Base-by-base conservation (phyloP, 1,284 basidiomycete species). In the Puccinia triticina region DNA sequence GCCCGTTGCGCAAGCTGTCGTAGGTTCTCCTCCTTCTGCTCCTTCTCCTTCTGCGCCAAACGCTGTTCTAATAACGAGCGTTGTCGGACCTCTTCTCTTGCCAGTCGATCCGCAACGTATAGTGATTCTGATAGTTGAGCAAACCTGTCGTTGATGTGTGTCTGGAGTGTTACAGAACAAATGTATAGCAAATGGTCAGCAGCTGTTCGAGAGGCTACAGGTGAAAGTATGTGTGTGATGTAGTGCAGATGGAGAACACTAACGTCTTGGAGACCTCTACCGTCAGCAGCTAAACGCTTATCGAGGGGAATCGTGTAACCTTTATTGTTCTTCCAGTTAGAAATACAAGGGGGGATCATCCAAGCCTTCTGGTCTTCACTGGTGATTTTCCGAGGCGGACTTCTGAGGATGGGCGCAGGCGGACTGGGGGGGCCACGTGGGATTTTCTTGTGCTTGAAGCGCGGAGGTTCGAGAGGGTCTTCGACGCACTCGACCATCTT, bases 301-400 rank as follows among this genome's bases (percentile, higher is more conserved):
- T 99, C 97, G 34, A 99, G 90, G 40, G 97, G 96, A 85, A 99
- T 98, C 7, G 96, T 99, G 88, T 96, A 99, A 90, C 97, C 97
- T 88, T 98, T 98, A 91, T 99, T 98, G 90, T 99, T 99, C 90
- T 99, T 99, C 97, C 97, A 99, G 88, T 99, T 99, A 48, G 95
- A 98, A 84, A 99, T 98, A 88, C 95, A 98, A 23, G 97, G 97
- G 3, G 97, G 97, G 80, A 99, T 98, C 95, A 98, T 98, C 97
- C 97, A 98, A 86, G 98, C 96, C 88, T 98, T 98, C 88, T 98
- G 96, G 87, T 99, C 97, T 83, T 95, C 93, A 3, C 94, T 94
- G 0, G 96, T 97, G 2, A 94, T 94, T 85, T 98, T 96, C 81
- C 97, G 90, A 8, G 97, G 97, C 1, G 97, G 97, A 88, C 93